Evolutionary conservation across 306 rosid genomes (phyloP).

Genomic region (Inga leiocalycina): DNA sequence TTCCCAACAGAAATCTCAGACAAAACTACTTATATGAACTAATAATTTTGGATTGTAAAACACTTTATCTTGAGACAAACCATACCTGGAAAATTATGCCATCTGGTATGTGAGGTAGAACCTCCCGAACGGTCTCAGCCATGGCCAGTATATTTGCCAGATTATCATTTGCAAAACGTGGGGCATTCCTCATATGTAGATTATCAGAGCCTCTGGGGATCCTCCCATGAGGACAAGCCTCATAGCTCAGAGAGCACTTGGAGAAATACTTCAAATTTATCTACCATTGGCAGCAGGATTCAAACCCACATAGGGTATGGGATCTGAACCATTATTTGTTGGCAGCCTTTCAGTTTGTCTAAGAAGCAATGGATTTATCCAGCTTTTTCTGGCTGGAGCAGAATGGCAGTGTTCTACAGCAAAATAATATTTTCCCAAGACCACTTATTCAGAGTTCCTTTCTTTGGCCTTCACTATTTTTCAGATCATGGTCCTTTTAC

Average conservation of each 20-base stretch:
- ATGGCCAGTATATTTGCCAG: slow-evolving; percentile 84
- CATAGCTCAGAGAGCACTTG: background rate
- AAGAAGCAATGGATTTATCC: background rate
- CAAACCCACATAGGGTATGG: background rate
- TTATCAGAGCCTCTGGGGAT: slow-evolving; percentile 51
- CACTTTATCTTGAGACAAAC: background rate
- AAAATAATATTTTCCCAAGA: background rate
- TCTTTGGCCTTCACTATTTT: background rate
- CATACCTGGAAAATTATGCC: slow-evolving; percentile 91
- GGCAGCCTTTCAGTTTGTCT: background rate
- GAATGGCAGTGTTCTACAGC: background rate
- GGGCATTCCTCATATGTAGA: slow-evolving; percentile 56
- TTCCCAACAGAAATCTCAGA: slow-evolving; percentile 2
- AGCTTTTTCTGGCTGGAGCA: background rate
- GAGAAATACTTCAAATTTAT: background rate
- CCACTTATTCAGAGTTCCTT: background rate
- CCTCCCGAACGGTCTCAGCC: slow-evolving; percentile 98
- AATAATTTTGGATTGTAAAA: background rate
- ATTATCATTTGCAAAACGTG: slow-evolving; percentile 61
- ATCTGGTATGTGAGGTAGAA: slow-evolving; percentile 91
- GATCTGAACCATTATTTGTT: background rate
- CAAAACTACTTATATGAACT: background rate
- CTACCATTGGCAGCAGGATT: background rate
- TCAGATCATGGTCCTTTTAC: background rate
- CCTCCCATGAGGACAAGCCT: slow-evolving; percentile 45